Base-by-base conservation (phyloP, 83 land plant genomes). In the Picea engelmannii region DNA sequence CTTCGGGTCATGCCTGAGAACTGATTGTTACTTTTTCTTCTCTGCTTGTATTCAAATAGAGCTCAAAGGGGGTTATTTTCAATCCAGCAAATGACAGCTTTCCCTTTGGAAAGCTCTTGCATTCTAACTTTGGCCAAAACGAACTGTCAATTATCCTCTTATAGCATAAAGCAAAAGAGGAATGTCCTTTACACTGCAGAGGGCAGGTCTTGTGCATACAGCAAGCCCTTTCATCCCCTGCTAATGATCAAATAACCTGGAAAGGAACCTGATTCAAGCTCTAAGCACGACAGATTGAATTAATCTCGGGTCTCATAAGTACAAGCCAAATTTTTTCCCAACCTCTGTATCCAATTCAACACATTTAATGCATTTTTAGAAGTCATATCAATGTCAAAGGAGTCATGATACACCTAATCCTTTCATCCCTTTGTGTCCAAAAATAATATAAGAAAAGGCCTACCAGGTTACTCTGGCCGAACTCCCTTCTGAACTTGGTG, bases 71-170 rank as follows among this genome's bases (percentile, higher is more conserved):
- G 55, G 55, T n/a, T 73, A 15, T 5, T 70, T 21, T 21, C 3
- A 73, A 73, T 75, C 61, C 61, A 49, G 5, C 18, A 15, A 75
- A 24, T 21, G 20, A 75, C 60, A 52, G 61, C 18, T 75, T 75
- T 75, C 78, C 24, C 78, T 47, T 4, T 49, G 78, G 8, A 47
- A 20, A 20, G 76, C 76, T 73, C 76, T 47, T 73, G 58, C 77
- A 18, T 75, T 75, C 60, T 52, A 52, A 75, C 31, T 24, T 23
- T 9, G 78, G 49, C n/a, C 61, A 21, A 8, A 47, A 21, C 23
- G 27, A 49, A n/a, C n/a, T 42, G 25, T n/a, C 25, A 31, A 74
- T 74, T 52, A 44, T 73, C 24, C 40, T 73, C 76, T 73, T 8
- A 20, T 15, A n/a, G 55, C 47, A 55, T 17, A 31, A 73, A 23